Evolutionary conservation across 345 rosid genomes (phyloP).

Genomic region (Lumnitzera littorea): DNA sequence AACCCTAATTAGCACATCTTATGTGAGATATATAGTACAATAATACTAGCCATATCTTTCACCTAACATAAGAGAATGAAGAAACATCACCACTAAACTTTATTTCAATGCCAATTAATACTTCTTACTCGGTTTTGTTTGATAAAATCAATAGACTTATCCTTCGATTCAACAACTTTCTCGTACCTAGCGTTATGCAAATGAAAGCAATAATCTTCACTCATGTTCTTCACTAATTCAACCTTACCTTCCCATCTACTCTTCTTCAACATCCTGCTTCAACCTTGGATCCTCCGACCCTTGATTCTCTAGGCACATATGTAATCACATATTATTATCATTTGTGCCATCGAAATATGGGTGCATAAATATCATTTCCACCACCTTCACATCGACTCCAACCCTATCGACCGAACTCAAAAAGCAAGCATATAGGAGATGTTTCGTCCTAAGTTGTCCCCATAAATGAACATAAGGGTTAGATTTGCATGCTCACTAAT

Average conservation of each 20-base stretch:
- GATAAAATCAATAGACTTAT: slow-evolving; percentile 15
- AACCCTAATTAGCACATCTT: too few species aligned
- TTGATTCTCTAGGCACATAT: slow-evolving; percentile 19
- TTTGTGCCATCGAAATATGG: slow-evolving; percentile 27
- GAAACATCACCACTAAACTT: too few species aligned
- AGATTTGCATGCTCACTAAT: slow-evolving; percentile 21
- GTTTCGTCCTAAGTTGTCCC: slow-evolving; percentile 41
- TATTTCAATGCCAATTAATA: too few species aligned
- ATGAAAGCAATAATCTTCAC: slow-evolving; percentile 6
- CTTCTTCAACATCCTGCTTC: slow-evolving; percentile 20
- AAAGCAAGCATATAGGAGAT: slow-evolving; percentile 22
- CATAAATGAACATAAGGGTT: slow-evolving; percentile 19
- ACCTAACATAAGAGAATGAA: too few species aligned
- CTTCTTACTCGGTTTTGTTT: background rate
- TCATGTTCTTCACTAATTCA: slow-evolving; percentile 10
- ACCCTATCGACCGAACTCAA: slow-evolving; percentile 16
- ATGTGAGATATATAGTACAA: too few species aligned
- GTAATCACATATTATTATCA: slow-evolving; percentile 16
- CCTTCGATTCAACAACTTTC: slow-evolving; percentile 7
- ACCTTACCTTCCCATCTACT: slow-evolving; percentile 7
- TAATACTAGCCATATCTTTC: too few species aligned
- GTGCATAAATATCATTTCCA: slow-evolving; percentile 16
- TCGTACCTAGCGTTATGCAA: background rate
- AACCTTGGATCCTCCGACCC: slow-evolving; percentile 28
- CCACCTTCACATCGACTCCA: slow-evolving; percentile 12